These are phyloP conservation scores for Cyclostephanos invisitatus DNA, from an alignment of 108 stramenopile species.

Conservation along the genomic window DNA sequence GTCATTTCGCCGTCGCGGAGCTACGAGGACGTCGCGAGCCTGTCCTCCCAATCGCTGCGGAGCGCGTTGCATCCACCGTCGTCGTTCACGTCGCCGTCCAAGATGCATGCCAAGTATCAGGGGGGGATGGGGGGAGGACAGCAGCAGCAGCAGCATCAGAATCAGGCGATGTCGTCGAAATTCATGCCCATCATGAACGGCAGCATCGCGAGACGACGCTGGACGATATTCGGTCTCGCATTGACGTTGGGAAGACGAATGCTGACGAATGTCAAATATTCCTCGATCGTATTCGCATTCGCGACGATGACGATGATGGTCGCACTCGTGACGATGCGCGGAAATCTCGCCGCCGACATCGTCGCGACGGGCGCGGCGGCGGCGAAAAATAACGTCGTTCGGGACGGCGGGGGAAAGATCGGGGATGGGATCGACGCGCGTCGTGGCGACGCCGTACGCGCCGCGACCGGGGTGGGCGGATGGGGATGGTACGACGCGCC, in stretches of 20 bases:
- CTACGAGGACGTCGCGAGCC: background rate
- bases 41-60: background rate
- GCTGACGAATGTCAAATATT: background rate
- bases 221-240: background rate
- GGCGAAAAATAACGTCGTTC: background rate
- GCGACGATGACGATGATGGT: background rate
- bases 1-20: slow-evolving; percentile 1
- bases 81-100: background rate
- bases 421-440: too few relatives aligned
- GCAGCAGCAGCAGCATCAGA: background rate
- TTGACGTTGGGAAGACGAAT: background rate
- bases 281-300: background rate
- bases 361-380: too few relatives aligned
- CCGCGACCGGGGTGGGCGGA: too few relatives aligned
- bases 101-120: background rate
- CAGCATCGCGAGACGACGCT: too few relatives aligned
- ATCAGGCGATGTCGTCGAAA: background rate
- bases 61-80: background rate
- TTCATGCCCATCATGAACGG: too few relatives aligned
- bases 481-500: too few relatives aligned
- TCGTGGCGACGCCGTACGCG: too few relatives aligned
- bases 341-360: background rate
- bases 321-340: background rate
- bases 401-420: too few relatives aligned
- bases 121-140: too few relatives aligned